Evolutionary conservation across 169 alveolate species (phyloP), one percentile per base, ranked within the genome.

Genomic region (Plasmodium chabaudi): DNA sequence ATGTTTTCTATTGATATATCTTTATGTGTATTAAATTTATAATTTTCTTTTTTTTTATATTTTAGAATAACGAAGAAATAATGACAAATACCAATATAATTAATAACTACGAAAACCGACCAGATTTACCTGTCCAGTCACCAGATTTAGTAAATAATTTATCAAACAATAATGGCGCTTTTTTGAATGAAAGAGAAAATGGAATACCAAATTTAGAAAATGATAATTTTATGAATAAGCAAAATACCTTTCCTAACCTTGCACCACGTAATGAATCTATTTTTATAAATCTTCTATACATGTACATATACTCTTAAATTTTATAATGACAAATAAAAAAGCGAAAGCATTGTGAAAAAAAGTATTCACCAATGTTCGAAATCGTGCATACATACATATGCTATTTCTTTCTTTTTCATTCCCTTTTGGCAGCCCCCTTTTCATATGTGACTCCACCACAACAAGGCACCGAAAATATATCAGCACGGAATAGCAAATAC

Each of bases 21-120:
- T 27, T 27, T 27, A 25, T 25, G 1, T 27, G 39, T 27, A 27
- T 27, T 27, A 23, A 65, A n/a, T 42, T 9, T 10, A 17, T 65
- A 51, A 13, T 12, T 51, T 51, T 47, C 6, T 51, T 51, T 51
- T 51, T 6, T 51, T 57, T 57, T 57, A n/a, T 17, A 15, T 10
- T 39, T 53, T 21, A 75, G 88, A 51, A 75, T 25, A 63, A 75
- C 21, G 75, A 75, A n/a, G 74, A 75, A n/a, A 47, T 75, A 27
- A 15, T 23, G 42, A 55, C 56, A 25, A 55, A 17, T 15, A 1
- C 65, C 6, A 27, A 71, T 34, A 13, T 71, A 39, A 55, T 71
- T 34, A 71, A 39, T 17, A 55, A 55, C 67, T 71, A n/a, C 59
- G 69, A 51, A 71, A 39, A 39, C 44, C 15, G 19, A 17, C 10